Evolutionary conservation across 768 basidiomycete genomes (phyloP).

Genomic region (Chalciporus piperatus): DNA sequence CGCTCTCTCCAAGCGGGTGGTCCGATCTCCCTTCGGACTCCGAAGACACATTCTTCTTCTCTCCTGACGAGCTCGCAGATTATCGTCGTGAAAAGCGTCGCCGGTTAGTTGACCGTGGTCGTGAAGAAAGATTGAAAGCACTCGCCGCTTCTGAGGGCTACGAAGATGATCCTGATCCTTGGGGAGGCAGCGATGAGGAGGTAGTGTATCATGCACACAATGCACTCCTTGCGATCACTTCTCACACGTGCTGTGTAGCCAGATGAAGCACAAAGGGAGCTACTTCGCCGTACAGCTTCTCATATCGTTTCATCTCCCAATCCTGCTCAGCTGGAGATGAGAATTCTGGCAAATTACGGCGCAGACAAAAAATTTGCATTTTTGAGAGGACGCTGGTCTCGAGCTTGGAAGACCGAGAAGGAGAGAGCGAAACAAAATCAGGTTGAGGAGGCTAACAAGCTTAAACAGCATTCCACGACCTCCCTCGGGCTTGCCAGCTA

Average conservation of each 20-base stretch:
- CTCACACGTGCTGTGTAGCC: slow-evolving; percentile 39
- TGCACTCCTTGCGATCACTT: not conserved
- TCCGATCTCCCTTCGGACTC: slow-evolving; percentile 81
- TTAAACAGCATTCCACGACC: not conserved
- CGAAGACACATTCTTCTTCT: slow-evolving; percentile 83
- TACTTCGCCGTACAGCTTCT: slow-evolving; percentile 74
- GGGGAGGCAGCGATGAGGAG: slow-evolving; percentile 75
- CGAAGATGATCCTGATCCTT: slow-evolving; percentile 44
- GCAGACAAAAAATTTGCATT: slow-evolving; percentile 78
- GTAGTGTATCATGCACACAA: slow-evolving; percentile 29
- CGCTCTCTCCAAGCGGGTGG: slow-evolving; percentile 65
- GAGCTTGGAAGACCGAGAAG: slow-evolving; percentile 59
- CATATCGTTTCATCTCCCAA: slow-evolving; percentile 73
- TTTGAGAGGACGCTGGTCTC: slow-evolving; percentile 71
- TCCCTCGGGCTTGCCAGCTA: slow-evolving; percentile 60
- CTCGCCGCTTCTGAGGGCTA: slow-evolving; percentile 44
- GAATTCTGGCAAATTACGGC: slow-evolving; percentile 85
- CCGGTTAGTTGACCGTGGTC: slow-evolving; percentile 51
- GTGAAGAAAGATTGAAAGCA: slow-evolving; percentile 67
- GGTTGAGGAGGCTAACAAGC: slow-evolving; percentile 24
- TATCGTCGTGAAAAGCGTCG: slow-evolving; percentile 68
- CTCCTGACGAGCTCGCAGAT: slow-evolving; percentile 62
- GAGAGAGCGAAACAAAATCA: slow-evolving; percentile 37
- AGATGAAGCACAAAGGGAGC: slow-evolving; percentile 51
- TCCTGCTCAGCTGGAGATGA: slow-evolving; percentile 78